Evolutionary conservation across 2,329 filamentous ascomycete genomes (phyloP), one percentile per base, ranked within the genome.

Genomic region (Aschersonia sp.): DNA sequence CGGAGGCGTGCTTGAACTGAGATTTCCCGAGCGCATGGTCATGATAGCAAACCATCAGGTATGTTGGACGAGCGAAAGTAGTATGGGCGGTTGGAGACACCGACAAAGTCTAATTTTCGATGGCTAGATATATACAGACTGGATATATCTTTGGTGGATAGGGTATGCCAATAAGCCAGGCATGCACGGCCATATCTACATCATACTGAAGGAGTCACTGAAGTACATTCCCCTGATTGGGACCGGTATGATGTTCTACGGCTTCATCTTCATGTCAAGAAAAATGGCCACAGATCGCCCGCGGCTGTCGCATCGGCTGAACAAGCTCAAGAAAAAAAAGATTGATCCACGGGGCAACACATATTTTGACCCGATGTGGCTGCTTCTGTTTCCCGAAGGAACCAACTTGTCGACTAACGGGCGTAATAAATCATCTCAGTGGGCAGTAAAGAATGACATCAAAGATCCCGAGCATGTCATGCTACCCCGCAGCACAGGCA

Each of bases 71-170:
- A 42, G 14, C 35, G 37, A 32, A 33, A 33, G 6, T 10, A 39
- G 31, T 46, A 47, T 44, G 59, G 60, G 51, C 58, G 54, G 52
- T 46, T 22, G 22, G 22, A 22, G 22, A 22, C 22, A 22, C 22
- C 22, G 22, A 22, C 22, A 22, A 22, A 22, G 22, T 22, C 22
- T 22, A 22, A 22, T 22, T 4, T 22, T 22, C 22, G 22, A 22
- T 22, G 22, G 22, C 22, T 54, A 76, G 76, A 81, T 94, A 46
- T 94, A 94, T 60, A 90, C 87, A 7, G 87, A 94, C 65, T 94
- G 87, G 87, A 66, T 94, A 7, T 94, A 94, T 60, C 75, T 94
- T 6, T 94, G 87, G 87, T 94, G 87, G 87, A 81, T 87, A 30
- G 85, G 81, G n/a, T 94, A 94, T 58, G 87, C 85, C 30, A 82